Conservation (phyloP, 192 early-diverging fungal genomes). For the Mortierella alpina region DNA sequence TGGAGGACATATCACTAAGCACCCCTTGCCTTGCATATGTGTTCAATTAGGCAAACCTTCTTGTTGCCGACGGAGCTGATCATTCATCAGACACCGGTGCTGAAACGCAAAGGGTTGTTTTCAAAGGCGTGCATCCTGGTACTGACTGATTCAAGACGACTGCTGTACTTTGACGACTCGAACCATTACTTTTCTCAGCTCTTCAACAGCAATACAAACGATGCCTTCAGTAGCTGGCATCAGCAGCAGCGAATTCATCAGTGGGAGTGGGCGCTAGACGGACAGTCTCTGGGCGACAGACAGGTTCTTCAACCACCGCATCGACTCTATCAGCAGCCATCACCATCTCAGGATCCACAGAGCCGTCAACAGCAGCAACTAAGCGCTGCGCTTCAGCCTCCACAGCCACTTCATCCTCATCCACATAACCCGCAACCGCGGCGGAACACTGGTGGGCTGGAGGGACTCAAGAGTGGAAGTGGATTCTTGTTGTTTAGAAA, state of each 20-base stretch:
- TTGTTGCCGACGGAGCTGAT: slow-evolving; percentile 68
- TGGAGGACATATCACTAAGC: slow-evolving; percentile 10
- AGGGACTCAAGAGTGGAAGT: slow-evolving; percentile 11
- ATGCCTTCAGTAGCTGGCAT: slow-evolving; percentile 31
- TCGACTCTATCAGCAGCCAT: slow-evolving; percentile 13
- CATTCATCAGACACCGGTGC: slow-evolving; percentile 66
- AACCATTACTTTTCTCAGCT: slow-evolving; percentile 44
- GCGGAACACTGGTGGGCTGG: slow-evolving; percentile 2
- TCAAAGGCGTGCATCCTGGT: slow-evolving; percentile 70
- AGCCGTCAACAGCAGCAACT: slow-evolving; percentile 30
- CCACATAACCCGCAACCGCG: slow-evolving; percentile 4
- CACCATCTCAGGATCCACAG: slow-evolving; percentile 22
- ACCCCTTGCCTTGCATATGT: slow-evolving; percentile 30
- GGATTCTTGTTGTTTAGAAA: slow-evolving; percentile 24
- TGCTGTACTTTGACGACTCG: slow-evolving; percentile 72
- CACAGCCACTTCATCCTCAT: slow-evolving; percentile 4
- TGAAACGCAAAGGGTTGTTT: slow-evolving; percentile 66
- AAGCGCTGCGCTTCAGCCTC: slow-evolving; percentile 21
- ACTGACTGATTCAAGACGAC: slow-evolving; percentile 75
- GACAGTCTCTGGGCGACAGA: too few species aligned
- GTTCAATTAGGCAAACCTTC: slow-evolving; percentile 46
- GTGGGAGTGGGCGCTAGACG: background rate
- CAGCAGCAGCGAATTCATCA: slow-evolving; percentile 24
- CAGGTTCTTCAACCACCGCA: background rate
- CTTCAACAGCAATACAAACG: slow-evolving; percentile 44